Evolutionary conservation across 2,329 filamentous ascomycete genomes (phyloP).

Genomic region (Fusarium longipes): DNA sequence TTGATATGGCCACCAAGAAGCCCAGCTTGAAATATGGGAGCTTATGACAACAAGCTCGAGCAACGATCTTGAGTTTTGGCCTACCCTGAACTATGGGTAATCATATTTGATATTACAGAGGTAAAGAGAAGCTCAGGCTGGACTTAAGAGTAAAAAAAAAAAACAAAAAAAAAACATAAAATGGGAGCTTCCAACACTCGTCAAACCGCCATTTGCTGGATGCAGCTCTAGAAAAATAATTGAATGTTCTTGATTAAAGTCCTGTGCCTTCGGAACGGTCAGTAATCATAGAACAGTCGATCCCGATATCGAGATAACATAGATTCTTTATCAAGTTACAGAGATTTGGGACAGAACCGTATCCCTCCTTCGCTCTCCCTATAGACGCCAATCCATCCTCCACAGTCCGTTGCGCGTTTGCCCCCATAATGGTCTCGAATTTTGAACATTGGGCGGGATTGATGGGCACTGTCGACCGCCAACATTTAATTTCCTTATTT

Average conservation of each 20-base stretch:
- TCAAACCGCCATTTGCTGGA: too few relatives aligned
- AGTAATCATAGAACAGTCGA: background rate
- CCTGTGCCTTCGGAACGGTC: background rate
- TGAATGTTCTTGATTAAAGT: background rate
- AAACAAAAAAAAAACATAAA: too few relatives aligned
- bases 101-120: too few relatives aligned
- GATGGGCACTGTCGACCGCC: slow-evolving; percentile 18
- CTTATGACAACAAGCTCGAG: too few relatives aligned
- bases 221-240: too few relatives aligned
- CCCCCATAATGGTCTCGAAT: slow-evolving; percentile 15
- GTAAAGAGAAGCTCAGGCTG: too few relatives aligned
- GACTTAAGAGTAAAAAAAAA: too few relatives aligned
- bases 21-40: background rate
- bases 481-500: slow-evolving; percentile 31
- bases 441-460: slow-evolving; percentile 15
- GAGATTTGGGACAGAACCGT: slow-evolving; percentile 5
- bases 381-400: slow-evolving; percentile 26
- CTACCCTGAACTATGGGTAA: too few relatives aligned
- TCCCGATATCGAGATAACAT: background rate
- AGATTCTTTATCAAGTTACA: slow-evolving; percentile 11
- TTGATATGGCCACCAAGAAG: background rate
- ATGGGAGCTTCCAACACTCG: too few relatives aligned
- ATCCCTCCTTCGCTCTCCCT: background rate
- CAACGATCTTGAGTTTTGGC: too few relatives aligned
- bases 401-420: slow-evolving; percentile 15